Evolutionary conservation across 176 grass and related monocot genomes (phyloP).

Genomic region (Poa pratensis): DNA sequence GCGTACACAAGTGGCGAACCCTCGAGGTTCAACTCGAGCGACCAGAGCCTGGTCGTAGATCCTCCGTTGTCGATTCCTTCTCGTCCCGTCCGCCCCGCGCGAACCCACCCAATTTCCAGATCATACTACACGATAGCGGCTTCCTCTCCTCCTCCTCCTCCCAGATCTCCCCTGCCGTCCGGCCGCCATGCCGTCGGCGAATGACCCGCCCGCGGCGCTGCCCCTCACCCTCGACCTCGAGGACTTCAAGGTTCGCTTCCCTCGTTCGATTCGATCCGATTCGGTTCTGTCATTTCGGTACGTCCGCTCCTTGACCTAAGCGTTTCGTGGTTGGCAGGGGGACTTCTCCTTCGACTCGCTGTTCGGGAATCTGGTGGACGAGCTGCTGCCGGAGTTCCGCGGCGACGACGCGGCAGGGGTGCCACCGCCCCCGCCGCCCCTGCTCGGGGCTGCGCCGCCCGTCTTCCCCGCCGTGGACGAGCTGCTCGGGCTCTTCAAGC

Average conservation of each 20-base stretch:
- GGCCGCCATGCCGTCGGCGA: conserved; percentile 49
- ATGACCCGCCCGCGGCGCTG: conserved; percentile 57
- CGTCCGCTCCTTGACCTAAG: not conserved
- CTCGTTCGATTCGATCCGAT: not conserved
- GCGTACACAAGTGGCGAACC: too few relatives aligned
- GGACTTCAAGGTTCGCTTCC: conserved; percentile 82
- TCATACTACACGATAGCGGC: conserved; percentile 21
- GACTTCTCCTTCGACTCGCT: conserved; percentile 95
- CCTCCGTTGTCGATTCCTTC: not conserved
- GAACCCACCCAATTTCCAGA: conserved; percentile 35
- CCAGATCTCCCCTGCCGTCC: conserved; percentile 52
- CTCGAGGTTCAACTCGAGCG: too few relatives aligned
- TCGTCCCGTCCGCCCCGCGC: conserved; percentile 21
- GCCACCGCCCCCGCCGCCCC: conserved; percentile 37
- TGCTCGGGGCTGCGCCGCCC: conserved; percentile 59
- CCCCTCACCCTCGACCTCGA: conserved; percentile 92
- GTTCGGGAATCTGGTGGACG: conserved; percentile 86
- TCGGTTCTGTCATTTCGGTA: not conserved
- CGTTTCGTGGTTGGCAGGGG: conserved; percentile 48
- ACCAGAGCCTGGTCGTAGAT: too few relatives aligned
- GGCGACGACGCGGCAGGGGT: conserved; percentile 54
- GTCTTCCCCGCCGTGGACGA: conserved; percentile 94
- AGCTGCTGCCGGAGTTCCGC: conserved; percentile 83
- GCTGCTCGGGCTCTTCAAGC: conserved; percentile 86
- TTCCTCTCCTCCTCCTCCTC: not conserved